Conservation (phyloP, 164 flowering plant species). For the Kalanchoe fedtschenkoi region DNA sequence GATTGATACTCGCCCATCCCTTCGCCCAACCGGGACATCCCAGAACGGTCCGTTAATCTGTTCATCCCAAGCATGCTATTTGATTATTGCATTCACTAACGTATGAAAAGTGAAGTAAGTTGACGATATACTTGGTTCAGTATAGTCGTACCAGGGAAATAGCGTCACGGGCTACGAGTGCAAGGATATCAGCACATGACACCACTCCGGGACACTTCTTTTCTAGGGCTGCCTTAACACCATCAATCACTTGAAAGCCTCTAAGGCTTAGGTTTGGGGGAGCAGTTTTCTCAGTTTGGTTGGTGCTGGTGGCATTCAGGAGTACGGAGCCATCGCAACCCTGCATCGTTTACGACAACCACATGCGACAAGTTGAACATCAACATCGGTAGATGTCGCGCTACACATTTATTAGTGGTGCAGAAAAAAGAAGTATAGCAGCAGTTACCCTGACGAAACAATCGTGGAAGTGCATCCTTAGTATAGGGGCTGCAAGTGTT, state of each 20-base stretch:
- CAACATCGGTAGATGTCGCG: too few relatives aligned
- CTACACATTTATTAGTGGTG: too few relatives aligned
- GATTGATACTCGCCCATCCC: conserved; percentile 24
- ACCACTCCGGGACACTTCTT: conserved; percentile 46
- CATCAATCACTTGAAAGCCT: conserved; percentile 45
- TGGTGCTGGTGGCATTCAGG: conserved; percentile 26
- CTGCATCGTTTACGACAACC: conserved; percentile 15
- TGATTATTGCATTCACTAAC: too few relatives aligned
- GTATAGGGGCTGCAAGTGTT: conserved; percentile 8
- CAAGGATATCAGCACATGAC: conserved; percentile 36
- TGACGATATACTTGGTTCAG: too few relatives aligned
- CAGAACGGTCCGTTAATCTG: conserved; percentile 21
- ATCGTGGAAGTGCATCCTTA: conserved; percentile 21
- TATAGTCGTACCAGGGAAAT: conserved; percentile 25
- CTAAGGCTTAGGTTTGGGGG: conserved; percentile 29
- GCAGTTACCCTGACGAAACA: conserved; percentile 18
- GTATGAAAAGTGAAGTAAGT: not conserved
- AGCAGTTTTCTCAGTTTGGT: conserved; percentile 37
- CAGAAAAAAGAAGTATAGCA: too few relatives aligned
- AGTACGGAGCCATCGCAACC: conserved; percentile 70
- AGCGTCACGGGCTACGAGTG: conserved; percentile 47
- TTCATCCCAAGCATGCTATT: not conserved
- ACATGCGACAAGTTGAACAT: too few relatives aligned
- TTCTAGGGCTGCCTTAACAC: conserved; percentile 34
- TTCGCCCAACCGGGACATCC: conserved; percentile 22